Evolutionary conservation across 768 basidiomycete species (phyloP).

Genomic region (Russula virescens): DNA sequence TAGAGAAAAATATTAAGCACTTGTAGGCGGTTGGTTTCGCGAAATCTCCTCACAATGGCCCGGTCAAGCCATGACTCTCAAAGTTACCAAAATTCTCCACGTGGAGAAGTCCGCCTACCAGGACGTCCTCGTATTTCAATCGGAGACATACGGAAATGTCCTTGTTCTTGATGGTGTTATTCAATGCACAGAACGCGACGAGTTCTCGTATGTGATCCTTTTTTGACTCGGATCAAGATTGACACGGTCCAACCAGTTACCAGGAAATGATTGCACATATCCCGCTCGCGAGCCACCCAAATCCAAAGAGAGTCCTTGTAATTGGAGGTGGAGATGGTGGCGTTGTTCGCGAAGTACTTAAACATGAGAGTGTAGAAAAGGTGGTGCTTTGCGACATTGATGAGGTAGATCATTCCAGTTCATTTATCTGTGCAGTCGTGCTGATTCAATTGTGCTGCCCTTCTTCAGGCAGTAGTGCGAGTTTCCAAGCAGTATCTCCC

Average conservation of each 20-base stretch:
- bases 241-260: conserved; percentile 50
- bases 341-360: conserved; percentile 94
- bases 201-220: conserved; percentile 76
- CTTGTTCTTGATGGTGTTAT: conserved; percentile 92
- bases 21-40: conserved; percentile 87
- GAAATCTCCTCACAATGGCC: conserved; percentile 96
- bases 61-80: conserved; percentile 94
- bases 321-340: conserved; percentile 99
- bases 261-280: conserved; percentile 99
- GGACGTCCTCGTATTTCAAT: conserved; percentile 96
- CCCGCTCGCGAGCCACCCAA: conserved; percentile 93
- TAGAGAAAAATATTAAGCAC: background rate
- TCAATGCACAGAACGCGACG: conserved; percentile 96
- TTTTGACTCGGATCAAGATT: background rate
- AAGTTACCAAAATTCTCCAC: conserved; percentile 93
- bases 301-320: conserved; percentile 93
- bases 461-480: conserved; percentile 76
- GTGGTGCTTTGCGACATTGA: conserved; percentile 98
- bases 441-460: background rate
- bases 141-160: conserved; percentile 95
- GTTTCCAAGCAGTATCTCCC: conserved; percentile 92
- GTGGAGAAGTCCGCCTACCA: conserved; percentile 90
- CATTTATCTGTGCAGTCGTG: background rate
- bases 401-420: conserved; percentile 48
- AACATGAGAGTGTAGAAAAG: conserved; percentile 84